Conservation (phyloP, 441 rosid species). For the Geranium incanum region DNA sequence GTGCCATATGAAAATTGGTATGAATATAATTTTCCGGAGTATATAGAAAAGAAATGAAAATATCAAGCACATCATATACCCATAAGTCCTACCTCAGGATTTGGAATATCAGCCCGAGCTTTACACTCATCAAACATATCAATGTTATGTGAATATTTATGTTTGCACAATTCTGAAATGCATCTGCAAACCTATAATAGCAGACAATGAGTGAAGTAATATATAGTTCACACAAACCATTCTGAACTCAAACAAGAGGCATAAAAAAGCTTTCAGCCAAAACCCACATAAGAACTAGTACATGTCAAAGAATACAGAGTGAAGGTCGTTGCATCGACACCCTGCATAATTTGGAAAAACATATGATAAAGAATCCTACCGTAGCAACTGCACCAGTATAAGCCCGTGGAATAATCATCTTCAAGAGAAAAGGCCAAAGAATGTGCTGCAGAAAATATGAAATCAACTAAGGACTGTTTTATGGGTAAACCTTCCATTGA, state of each 20-base stretch:
- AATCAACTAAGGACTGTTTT: slow-evolving; percentile 4
- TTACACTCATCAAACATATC: slow-evolving; percentile 74
- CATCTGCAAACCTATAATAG: slow-evolving; percentile 86
- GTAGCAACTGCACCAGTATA: slow-evolving; percentile 79
- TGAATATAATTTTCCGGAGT: slow-evolving; percentile 12
- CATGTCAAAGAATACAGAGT: slow-evolving; percentile 8
- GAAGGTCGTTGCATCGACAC: slow-evolving; percentile 6
- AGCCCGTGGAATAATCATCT: slow-evolving; percentile 68
- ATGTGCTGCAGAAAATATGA: slow-evolving; percentile 52
- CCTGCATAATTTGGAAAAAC: not conserved
- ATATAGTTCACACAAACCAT: slow-evolving; percentile 12
- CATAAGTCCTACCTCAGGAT: slow-evolving; percentile 57
- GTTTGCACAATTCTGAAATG: slow-evolving; percentile 80
- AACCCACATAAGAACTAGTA: slow-evolving; percentile 8
- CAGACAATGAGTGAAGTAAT: slow-evolving; percentile 21
- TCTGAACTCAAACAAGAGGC: slow-evolving; percentile 12
- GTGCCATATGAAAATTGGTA: slow-evolving; percentile 19
- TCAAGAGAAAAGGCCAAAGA: slow-evolving; percentile 94
- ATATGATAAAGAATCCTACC: slow-evolving; percentile 37
- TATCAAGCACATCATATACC: slow-evolving; percentile 21
- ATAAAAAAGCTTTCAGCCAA: slow-evolving; percentile 10
- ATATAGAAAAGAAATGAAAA: slow-evolving; percentile 7
- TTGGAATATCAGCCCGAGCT: slow-evolving; percentile 77
- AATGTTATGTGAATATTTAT: slow-evolving; percentile 48
- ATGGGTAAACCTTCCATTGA: not conserved